Evolutionary conservation across 1,139 yeast genomes (phyloP).

Genomic region (Lodderomyces margitis): DNA sequence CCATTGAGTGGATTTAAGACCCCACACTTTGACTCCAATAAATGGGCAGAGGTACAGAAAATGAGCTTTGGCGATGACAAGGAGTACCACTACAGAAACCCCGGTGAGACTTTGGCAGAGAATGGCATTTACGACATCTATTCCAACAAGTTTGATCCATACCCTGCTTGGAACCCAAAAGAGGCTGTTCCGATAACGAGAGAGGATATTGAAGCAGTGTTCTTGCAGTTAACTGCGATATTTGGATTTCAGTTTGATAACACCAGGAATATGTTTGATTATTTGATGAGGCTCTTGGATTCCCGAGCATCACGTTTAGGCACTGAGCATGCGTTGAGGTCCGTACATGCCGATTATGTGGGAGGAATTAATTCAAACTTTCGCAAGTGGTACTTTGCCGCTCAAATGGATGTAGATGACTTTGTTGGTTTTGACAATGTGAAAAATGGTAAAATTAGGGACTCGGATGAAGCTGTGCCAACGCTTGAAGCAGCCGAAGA

Average conservation of each 20-base stretch:
- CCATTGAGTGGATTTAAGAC: conserved; percentile 52
- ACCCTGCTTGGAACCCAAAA: conserved; percentile 56
- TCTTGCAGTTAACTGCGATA: conserved; percentile 49
- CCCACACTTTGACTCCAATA: conserved; percentile 44
- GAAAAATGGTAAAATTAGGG: conserved; percentile 34
- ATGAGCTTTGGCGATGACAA: conserved; percentile 23
- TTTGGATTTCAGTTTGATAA: conserved; percentile 70
- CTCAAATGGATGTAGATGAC: conserved; percentile 83
- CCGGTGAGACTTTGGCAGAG: conserved; percentile 38
- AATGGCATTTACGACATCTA: conserved; percentile 38
- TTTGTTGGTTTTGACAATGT: conserved; percentile 70
- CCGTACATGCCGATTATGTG: conserved; percentile 71
- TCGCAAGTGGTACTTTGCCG: conserved; percentile 95
- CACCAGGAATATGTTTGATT: conserved; percentile 64
- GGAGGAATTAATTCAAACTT: conserved; percentile 93
- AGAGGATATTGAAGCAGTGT: conserved; percentile 55
- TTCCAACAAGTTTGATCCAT: conserved; percentile 45
- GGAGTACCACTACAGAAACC: conserved; percentile 20
- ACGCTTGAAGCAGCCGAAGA: conserved; percentile 68
- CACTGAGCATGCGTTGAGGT: conserved; percentile 51
- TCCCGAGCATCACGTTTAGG: conserved; percentile 68
- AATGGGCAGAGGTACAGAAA: conserved; percentile 42
- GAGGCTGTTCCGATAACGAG: conserved; percentile 55
- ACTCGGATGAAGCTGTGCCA: conserved; percentile 37
- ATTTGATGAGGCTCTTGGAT: conserved; percentile 59